A percentile compares a stretch with the other conserved stretches of the same genome.
Conservation (phyloP, 2,329 filamentous ascomycete species). For the Hypomyces rosellus region DNA sequence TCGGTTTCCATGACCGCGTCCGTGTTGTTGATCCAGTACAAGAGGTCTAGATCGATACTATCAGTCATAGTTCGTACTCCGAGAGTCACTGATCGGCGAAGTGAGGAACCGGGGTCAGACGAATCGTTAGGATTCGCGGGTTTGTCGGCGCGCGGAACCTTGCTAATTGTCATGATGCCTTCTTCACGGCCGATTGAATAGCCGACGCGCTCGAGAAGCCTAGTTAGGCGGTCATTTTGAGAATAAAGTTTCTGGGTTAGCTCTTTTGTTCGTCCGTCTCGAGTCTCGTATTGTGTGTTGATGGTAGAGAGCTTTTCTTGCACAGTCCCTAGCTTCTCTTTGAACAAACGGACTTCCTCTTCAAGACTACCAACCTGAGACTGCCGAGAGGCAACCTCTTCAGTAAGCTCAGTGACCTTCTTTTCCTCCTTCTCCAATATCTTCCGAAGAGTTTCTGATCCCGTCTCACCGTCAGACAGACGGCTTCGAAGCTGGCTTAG, state of each 20-base stretch:
- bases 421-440: conserved; percentile 69
- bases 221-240: conserved; percentile 76
- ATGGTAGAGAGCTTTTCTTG: conserved; percentile 47
- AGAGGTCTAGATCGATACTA: conserved; percentile 61
- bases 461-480: conserved; percentile 76
- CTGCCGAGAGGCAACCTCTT: conserved; percentile 67
- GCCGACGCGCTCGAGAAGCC: conserved; percentile 79
- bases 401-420: conserved; percentile 59
- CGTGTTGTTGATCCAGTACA: conserved; percentile 75
- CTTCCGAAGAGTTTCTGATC: conserved; percentile 70
- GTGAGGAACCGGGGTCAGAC: conserved; percentile 47
- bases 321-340: conserved; percentile 54
- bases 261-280: conserved; percentile 70
- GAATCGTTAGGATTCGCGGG: conserved; percentile 52
- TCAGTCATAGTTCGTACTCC: conserved; percentile 51
- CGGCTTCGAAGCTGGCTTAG: conserved; percentile 62
- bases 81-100: conserved; percentile 48
- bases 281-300: conserved; percentile 57
- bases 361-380: conserved; percentile 71
- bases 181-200: conserved; percentile 74
- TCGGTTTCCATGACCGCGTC: conserved; percentile 60
- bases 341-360: conserved; percentile 64
- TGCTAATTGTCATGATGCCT: conserved; percentile 67
- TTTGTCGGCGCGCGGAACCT: conserved; percentile 56
- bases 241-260: conserved; percentile 76